Evolutionary conservation across 1,139 yeast species (phyloP).

Genomic region (Geotrichum europaeum): DNA sequence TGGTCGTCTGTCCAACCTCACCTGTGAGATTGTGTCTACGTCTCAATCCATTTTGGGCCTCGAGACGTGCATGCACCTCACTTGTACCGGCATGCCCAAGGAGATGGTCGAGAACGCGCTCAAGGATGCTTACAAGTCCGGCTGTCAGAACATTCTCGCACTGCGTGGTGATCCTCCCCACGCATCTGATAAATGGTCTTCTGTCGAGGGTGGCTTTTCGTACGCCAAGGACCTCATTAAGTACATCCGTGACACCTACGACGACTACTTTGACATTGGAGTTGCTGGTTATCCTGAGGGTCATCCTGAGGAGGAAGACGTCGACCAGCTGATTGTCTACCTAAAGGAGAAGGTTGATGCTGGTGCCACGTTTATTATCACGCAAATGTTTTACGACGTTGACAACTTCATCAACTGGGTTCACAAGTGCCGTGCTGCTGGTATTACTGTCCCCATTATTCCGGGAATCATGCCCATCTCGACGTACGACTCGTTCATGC

Average conservation of each 20-base stretch:
- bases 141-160: constrained; percentile 93
- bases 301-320: constrained; percentile 80
- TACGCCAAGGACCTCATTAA: constrained; percentile 77
- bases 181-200: constrained; percentile 38
- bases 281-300: constrained; percentile 98
- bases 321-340: constrained; percentile 51
- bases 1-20: constrained; percentile 70
- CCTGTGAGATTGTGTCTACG: constrained; percentile 87
- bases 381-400: constrained; percentile 79
- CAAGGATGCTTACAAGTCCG: constrained; percentile 77
- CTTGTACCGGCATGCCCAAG: constrained; percentile 92
- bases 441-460: constrained; percentile 80
- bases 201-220: constrained; percentile 59
- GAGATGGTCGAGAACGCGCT: constrained; percentile 80
- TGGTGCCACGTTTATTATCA: constrained; percentile 89
- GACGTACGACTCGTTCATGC: constrained; percentile 82
- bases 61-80: constrained; percentile 96
- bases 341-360: constrained; percentile 84
- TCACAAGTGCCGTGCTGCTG: constrained; percentile 57
- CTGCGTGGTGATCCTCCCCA: constrained; percentile 92
- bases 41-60: constrained; percentile 89
- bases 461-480: constrained; percentile 99
- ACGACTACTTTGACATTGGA: constrained; percentile 76
- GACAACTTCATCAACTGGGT: constrained; percentile 86
- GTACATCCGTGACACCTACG: constrained; percentile 64